These are phyloP conservation scores for Kazachstania martiniae DNA, from an alignment of 805 yeast species.

Conservation along the genomic window DNA sequence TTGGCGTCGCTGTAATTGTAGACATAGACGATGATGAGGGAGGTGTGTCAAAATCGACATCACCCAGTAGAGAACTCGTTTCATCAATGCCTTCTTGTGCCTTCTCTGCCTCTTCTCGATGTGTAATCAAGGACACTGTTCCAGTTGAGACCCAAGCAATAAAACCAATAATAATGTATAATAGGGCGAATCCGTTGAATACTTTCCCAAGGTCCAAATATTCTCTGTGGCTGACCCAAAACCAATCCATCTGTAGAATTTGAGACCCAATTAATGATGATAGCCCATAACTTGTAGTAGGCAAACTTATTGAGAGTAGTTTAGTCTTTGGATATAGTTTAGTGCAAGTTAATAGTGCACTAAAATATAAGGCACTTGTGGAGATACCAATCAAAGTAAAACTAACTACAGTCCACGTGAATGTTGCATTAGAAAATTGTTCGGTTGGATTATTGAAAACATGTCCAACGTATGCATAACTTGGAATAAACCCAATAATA, in stretches of 20 bases:
- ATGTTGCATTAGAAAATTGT: constrained; percentile 12
- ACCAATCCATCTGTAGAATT: constrained; percentile 34
- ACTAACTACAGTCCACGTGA: constrained; percentile 33
- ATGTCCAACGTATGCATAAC: constrained; percentile 44
- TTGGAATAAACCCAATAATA: constrained; percentile 51
- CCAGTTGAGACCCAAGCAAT: constrained; percentile 56
- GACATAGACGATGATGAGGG: constrained; percentile 5
- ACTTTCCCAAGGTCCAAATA: constrained; percentile 39
- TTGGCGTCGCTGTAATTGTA: neutral
- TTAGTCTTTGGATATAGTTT: constrained; percentile 68
- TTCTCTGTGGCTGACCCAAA: constrained; percentile 21
- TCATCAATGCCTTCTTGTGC: constrained; percentile 12
- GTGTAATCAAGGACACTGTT: constrained; percentile 44
- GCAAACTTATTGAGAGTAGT: constrained; percentile 76
- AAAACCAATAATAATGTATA: constrained; percentile 47
- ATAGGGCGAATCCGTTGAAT: constrained; percentile 39
- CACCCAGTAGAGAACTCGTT: constrained; percentile 17
- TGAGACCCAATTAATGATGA: constrained; percentile 71
- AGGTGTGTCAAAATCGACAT: no score
- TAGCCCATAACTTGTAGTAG: constrained; percentile 80
- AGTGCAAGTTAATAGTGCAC: constrained; percentile 71
- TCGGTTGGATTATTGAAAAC: constrained; percentile 21
- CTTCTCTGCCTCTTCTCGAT: constrained; percentile 16
- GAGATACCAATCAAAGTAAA: constrained; percentile 59
- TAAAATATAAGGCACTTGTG: constrained; percentile 61